Evolutionary conservation across 495 filamentous ascomycete species (phyloP).

Genomic region (Aspergillus sparsus): DNA sequence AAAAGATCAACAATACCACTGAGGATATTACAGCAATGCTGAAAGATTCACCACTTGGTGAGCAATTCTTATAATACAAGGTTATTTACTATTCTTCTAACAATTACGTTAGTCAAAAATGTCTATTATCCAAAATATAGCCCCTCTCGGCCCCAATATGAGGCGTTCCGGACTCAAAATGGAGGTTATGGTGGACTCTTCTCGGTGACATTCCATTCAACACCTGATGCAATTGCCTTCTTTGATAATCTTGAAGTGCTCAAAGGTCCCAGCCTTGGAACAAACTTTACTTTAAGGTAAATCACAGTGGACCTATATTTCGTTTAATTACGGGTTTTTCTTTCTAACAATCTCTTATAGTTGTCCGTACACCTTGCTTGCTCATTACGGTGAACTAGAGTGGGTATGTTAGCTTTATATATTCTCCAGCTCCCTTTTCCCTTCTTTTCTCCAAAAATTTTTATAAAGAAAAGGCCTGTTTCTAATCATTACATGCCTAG

Average conservation of each 20-base stretch:
- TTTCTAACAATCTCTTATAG: slow-evolving; percentile 32
- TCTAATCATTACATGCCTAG: slow-evolving; percentile 38
- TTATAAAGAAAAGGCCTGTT: not conserved
- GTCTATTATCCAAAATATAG: slow-evolving; percentile 86
- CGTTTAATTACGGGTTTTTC: not conserved
- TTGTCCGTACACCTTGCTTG: slow-evolving; percentile 87
- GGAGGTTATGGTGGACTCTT: slow-evolving; percentile 93
- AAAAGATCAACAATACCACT: slow-evolving; percentile 82
- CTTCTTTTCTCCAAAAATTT: not conserved
- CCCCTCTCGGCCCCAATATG: slow-evolving; percentile 69
- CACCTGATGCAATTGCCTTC: slow-evolving; percentile 73
- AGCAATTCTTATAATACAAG: slow-evolving; percentile 11
- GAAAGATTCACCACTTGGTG: slow-evolving; percentile 53
- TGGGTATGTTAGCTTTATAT: slow-evolving; percentile 59
- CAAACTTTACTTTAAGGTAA: slow-evolving; percentile 87
- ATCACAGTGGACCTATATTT: slow-evolving; percentile 2
- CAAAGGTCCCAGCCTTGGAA: slow-evolving; percentile 93
- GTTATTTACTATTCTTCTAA: slow-evolving; percentile 1
- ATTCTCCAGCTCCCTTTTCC: slow-evolving; percentile 10
- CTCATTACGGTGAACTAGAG: slow-evolving; percentile 88
- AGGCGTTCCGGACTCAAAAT: slow-evolving; percentile 67
- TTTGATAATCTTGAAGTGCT: slow-evolving; percentile 83
- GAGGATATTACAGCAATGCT: slow-evolving; percentile 78
- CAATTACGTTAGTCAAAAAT: slow-evolving; percentile 60
- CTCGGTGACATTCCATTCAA: slow-evolving; percentile 73